phyloP scores from a whole-genome alignment of 768 basidiomycete species.

The Obba rivulosa region DNA sequence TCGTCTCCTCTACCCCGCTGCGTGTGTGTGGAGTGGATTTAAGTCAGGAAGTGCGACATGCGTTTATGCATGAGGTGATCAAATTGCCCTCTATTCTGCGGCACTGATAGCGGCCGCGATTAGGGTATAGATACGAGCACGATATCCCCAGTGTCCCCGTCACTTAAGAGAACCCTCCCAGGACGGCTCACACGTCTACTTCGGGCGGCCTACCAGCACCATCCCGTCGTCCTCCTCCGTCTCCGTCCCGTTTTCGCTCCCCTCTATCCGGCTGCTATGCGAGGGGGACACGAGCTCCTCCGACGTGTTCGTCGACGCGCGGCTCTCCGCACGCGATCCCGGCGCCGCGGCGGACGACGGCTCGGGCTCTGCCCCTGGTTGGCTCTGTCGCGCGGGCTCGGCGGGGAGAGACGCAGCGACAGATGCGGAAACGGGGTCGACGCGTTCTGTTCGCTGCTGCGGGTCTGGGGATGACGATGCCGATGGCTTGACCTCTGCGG shows the following conservation, averaged over 20 bases:
- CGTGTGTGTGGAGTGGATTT: no score
- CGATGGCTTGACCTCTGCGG: slow-evolving; percentile 3
- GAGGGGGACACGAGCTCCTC: slow-evolving; percentile 20
- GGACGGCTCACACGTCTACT: not conserved
- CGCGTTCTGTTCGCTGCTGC: not conserved
- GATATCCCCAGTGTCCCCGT: no score
- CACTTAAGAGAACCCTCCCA: not conserved
- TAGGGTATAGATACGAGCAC: no score
- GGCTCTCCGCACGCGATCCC: slow-evolving; percentile 19
- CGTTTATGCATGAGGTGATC: no score
- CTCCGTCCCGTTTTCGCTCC: slow-evolving; percentile 63
- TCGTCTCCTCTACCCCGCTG: no score
- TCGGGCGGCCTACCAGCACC: slow-evolving; percentile 68
- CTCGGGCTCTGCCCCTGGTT: slow-evolving; percentile 1
- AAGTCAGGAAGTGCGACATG: no score
- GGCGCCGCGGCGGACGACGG: slow-evolving; percentile 1
- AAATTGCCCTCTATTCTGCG: no score
- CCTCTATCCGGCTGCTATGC: slow-evolving; percentile 32
- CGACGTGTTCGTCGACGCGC: slow-evolving; percentile 25
- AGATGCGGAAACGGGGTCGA: not conserved
- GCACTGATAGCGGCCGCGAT: no score
- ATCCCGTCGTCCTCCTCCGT: slow-evolving; percentile 85
- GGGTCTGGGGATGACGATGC: not conserved
- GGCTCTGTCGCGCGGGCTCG: not conserved
- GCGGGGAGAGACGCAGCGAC: slow-evolving; percentile 2